Evolutionary conservation across 2,329 filamentous ascomycete species (phyloP), one percentile per base, ranked within the genome.

Genomic region (Pseudogymnoascus sp.): DNA sequence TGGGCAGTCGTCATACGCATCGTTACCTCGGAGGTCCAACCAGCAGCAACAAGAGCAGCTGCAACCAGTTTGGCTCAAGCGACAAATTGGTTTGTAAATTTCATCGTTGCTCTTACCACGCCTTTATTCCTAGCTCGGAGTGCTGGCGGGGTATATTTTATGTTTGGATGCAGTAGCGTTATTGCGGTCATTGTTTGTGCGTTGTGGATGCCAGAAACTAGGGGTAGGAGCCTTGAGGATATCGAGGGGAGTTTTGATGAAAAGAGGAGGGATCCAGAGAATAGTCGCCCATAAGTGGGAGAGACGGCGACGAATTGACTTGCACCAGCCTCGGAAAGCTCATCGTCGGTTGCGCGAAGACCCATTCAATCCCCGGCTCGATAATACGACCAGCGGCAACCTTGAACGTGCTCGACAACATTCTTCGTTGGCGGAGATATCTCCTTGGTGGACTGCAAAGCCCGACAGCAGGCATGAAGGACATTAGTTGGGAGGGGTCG

Each of bases 11-110:
- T 78, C 0, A 74, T 80, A 58, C 82, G 81, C 64, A 80, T 86
- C 6, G 86, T 84, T 63, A 78, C 80, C 0, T 77, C 78, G 7
- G 83, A 86, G 71, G 85, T 85, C 38, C 83, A 85, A 65, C 81
- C 82, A 0, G 74, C 77, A 3, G 73, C 78, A 39, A 85, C 81
- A 0, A 75, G 83, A 4, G 83, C 82, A 0, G 78, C 78, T 0
- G 83, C 81, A 3, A 83, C 78, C 11, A 80, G 77, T 62, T 66
- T 84, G 4, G 81, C 80, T 0, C 76, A 81, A 66, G 75, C 76
- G 4, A 72, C 74, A 19, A 79, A 78, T 60, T 80, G 77, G 69
- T 70, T 66, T 52, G 67, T 71, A 19, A 72, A 72, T 29, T 72
- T 66, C 64, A 61, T 71, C 19, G 67, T 75, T 23, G 72, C 73